Conservation (phyloP, 1,139 yeast species). For the Candida sp. region DNA sequence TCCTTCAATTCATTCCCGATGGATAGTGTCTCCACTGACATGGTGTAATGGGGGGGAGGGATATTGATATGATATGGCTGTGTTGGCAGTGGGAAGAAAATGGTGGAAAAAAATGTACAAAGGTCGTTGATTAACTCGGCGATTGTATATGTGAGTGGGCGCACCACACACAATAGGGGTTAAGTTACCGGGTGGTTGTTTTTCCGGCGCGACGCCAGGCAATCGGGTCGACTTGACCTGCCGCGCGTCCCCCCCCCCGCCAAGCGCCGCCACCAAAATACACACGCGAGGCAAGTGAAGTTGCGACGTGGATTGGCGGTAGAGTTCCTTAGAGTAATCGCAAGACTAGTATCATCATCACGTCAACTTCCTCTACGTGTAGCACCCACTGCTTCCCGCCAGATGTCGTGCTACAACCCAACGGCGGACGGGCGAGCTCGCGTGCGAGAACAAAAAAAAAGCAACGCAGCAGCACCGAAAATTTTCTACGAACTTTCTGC, state of each 20-base stretch:
- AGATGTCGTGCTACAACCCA: background rate
- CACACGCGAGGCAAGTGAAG: no score
- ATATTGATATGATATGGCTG: background rate
- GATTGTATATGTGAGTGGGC: background rate
- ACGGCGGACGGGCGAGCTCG: background rate
- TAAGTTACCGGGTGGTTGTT: background rate
- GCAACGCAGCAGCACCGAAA: background rate
- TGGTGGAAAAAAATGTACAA: background rate
- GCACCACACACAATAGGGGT: background rate
- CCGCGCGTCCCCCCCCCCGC: no score
- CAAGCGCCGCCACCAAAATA: no score
- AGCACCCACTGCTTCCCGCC: background rate
- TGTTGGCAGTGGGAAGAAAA: background rate
- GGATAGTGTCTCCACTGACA: conserved; percentile 28
- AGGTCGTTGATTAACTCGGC: background rate
- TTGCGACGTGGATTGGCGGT: no score
- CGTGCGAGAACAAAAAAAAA: background rate
- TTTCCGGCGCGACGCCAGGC: no score
- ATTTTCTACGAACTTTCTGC: background rate
- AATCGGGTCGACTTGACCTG: no score
- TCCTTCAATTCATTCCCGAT: conserved; percentile 81
- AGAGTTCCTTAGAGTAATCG: no score
- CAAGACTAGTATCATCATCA: no score
- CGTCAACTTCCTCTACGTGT: no score
- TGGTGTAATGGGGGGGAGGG: conserved; percentile 2